Evolutionary conservation across 2,329 filamentous ascomycete species (phyloP).

Genomic region (Verticillium zaregamsianum): DNA sequence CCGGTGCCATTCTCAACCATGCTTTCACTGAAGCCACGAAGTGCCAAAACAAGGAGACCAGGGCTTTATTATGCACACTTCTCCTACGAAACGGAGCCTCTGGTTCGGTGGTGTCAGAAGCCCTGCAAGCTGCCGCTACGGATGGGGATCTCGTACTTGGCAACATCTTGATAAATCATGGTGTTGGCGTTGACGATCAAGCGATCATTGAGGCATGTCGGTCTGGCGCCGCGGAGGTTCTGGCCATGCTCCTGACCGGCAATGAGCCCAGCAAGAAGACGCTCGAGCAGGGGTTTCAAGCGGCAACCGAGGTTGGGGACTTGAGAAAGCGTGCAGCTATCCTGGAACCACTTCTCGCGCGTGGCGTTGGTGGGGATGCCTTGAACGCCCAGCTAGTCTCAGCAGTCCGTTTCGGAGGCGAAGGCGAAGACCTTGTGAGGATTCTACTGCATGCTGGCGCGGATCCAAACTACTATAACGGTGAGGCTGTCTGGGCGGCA

Average conservation of each 20-base stretch:
- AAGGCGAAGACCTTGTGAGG: slow-evolving; percentile 41
- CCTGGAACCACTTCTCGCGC: slow-evolving; percentile 45
- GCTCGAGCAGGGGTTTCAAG: slow-evolving; percentile 49
- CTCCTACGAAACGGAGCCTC: slow-evolving; percentile 43
- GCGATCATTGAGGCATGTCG: slow-evolving; percentile 51
- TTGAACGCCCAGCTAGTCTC: slow-evolving; percentile 50
- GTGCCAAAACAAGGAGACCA: slow-evolving; percentile 30
- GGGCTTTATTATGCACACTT: slow-evolving; percentile 39
- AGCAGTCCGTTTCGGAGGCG: slow-evolving; percentile 46
- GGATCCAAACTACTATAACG: slow-evolving; percentile 49
- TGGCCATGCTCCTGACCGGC: slow-evolving; percentile 44
- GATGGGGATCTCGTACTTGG: slow-evolving; percentile 50
- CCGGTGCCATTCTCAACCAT: slow-evolving; percentile 32
- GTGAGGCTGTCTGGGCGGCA: slow-evolving; percentile 52
- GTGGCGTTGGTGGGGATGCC: slow-evolving; percentile 45
- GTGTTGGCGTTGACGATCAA: slow-evolving; percentile 48
- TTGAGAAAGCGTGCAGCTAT: slow-evolving; percentile 43
- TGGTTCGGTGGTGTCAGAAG: slow-evolving; percentile 40
- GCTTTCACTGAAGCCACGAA: slow-evolving; percentile 40
- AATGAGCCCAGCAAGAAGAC: slow-evolving; percentile 35
- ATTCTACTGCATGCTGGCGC: slow-evolving; percentile 50
- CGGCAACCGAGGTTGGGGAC: slow-evolving; percentile 48
- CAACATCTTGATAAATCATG: slow-evolving; percentile 45
- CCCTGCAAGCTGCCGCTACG: slow-evolving; percentile 45
- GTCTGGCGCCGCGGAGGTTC: slow-evolving; percentile 43